These are phyloP conservation scores for Saccharum officinarum DNA, from an alignment of 176 grass and related monocot genomes.

Conservation along the genomic window DNA sequence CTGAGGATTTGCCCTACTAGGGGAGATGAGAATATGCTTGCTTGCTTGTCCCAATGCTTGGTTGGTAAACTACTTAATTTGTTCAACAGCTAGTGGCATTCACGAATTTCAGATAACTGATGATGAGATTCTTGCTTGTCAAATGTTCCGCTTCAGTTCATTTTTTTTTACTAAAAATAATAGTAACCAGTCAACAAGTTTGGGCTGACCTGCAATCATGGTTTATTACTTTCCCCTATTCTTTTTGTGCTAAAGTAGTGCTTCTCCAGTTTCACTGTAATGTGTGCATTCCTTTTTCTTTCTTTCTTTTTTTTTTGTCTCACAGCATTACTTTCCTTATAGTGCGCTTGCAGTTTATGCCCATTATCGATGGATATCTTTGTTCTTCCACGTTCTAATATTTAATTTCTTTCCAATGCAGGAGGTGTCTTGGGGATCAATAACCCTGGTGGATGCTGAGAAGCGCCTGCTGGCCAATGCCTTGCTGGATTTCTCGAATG, in stretches of 20 bases:
- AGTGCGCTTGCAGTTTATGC: neutral
- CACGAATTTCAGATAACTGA: conserved; percentile 20
- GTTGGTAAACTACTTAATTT: conserved; percentile 31
- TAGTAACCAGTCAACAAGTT: neutral
- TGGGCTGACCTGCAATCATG: neutral
- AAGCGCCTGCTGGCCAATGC: conserved; percentile 85
- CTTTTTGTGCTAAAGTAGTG: conserved; percentile 9
- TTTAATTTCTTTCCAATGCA: conserved; percentile 33
- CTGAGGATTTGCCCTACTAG: conserved; percentile 4
- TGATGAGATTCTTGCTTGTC: conserved; percentile 25
- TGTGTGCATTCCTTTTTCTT: neutral
- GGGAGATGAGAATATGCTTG: conserved; percentile 31
- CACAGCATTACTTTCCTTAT: neutral
- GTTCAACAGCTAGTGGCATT: conserved; percentile 33
- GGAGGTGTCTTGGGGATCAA: conserved; percentile 90
- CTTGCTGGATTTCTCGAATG: conserved; percentile 76
- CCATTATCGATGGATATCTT: neutral
- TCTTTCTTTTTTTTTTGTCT: too few species aligned
- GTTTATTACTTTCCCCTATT: neutral
- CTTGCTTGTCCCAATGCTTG: conserved; percentile 20
- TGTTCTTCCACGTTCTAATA: conserved; percentile 3
- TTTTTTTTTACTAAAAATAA: neutral
- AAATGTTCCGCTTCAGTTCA: neutral
- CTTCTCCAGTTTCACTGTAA: neutral
- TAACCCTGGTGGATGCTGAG: conserved; percentile 82